Base-by-base conservation (phyloP, 2,329 filamentous ascomycete species). In the Pseudogymnoascus verrucosus region DNA sequence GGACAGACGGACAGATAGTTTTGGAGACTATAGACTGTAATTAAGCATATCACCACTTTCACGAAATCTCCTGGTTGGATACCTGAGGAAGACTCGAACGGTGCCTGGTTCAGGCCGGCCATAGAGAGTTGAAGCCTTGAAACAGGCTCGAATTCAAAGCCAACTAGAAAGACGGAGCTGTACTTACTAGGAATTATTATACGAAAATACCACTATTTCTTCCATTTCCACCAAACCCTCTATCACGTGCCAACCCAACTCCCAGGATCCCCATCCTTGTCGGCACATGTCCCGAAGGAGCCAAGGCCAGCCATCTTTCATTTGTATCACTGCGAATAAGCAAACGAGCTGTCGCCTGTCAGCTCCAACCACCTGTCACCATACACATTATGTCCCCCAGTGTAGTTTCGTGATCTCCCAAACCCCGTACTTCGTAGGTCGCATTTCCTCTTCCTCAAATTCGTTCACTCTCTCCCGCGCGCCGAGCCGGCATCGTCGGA, bases 311-410 rank as follows among this genome's bases (percentile, higher is more conserved):
- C 19, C 19, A 4, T 16, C 42, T 23, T 47, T 47, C 42, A 47
- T 47, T 47, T 47, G 42, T 47, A 47, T 47, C 42, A 47, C 42
- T 47, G 11, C 42, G 42, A 47, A 47, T 47, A 47, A 47, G 42
- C 42, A 47, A 47, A 47, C 42, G 42, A 47, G 1, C 2, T 23
- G 42, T 44, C 40, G 40, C 40, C 40, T 44, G 40, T 44, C 40
- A 44, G 40, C 40, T 44, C 40, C 40, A 44, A 23, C 40, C 40
- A 44, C 19, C 40, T 23, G 40, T 21, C 7, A 47, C 19, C 11
- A 21, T 23, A 47, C 42, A 47, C 19, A 23, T 40, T 23, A n/a
- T 47, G 42, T 23, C 42, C 14, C 14, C 19, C 16, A 14, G 42
- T 4, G n/a, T n/a, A n/a, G n/a, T n/a, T 47, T 47, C 11, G 42